Evolutionary conservation across 2,329 filamentous ascomycete genomes (phyloP), one percentile per base, ranked within the genome.

Genomic region (Neopestalotiopsis rosae): DNA sequence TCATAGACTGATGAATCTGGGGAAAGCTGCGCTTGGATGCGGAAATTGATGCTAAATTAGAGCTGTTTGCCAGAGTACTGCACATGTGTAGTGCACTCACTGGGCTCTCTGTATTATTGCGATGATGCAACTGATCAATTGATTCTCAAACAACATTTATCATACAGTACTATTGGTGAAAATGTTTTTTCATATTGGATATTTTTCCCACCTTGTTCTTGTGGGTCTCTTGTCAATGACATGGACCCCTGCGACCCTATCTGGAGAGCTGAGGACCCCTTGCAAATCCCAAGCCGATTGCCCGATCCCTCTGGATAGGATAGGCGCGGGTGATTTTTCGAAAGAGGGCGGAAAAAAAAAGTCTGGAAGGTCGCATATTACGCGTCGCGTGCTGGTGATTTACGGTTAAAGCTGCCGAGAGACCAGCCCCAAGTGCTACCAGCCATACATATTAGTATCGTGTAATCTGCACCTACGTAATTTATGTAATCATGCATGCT

Each of bases 1-100:
- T 66, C 64, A 66, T 66, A 66, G 64, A 66, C 64, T 57, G 28
- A 13, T 17, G 45, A 66, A 66, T 57, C 45, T 66, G 42, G 61
- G 61, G 61, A 64, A 64, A 64, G n/a, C 13, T 40, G n/a, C n/a
- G 59, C 40, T 30, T 65, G 62, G 24, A 14, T 40, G 34, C 30
- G 42, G 64, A 58, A 57, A 58, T 58, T 66, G 64, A 45, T 12
- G 28, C 64, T 66, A 64, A 32, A 45, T 20, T 58, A 32, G 64
- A 66, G 64, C 62, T 65, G 10, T 49, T 38, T 58, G 32, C 2
- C 64, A 52, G 17, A n/a, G 45, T 52, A 52, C 45, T 20, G 17
- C 17, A 52, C n/a, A 9, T 38, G 10, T 28, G 49, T 56, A 17
- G n/a, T 24, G 40, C n/a, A 40, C 13, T 20, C 52, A 14, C 24